Percentiles rank a stretch among this genome's conserved stretches.
Evolutionary conservation across 768 basidiomycete species (phyloP).

Genomic region (Suillus alpinus): DNA sequence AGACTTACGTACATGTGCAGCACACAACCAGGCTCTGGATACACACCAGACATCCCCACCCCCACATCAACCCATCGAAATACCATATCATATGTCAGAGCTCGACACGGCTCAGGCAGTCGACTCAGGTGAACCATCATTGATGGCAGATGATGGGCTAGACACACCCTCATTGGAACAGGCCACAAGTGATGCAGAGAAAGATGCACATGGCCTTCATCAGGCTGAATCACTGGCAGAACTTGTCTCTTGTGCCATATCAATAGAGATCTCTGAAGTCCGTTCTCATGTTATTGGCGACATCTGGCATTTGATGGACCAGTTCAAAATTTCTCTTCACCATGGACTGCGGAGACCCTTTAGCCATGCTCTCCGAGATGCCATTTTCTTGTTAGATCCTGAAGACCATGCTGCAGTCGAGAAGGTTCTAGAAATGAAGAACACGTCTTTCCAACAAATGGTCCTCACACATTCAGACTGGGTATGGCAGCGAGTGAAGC

Average conservation of each 20-base stretch:
- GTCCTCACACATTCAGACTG: conserved; percentile 16
- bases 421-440: background rate
- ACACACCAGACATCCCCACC: background rate
- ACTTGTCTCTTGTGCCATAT: background rate
- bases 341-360: background rate
- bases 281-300: background rate
- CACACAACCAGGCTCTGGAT: background rate
- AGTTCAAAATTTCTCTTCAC: background rate
- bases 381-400: background rate
- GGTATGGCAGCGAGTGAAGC: conserved; percentile 25
- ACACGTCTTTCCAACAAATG: conserved; percentile 7
- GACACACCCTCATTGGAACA: background rate
- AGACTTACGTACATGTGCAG: background rate
- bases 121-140: too few relatives aligned
- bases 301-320: background rate
- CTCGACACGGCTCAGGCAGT: too few relatives aligned
- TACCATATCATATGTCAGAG: too few relatives aligned
- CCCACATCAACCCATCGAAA: too few relatives aligned
- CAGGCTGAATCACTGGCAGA: background rate
- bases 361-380: background rate
- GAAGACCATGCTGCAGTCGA: background rate
- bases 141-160: too few relatives aligned
- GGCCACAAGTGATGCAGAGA: background rate
- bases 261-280: background rate
- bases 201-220: background rate